Evolutionary conservation across 176 grass and related monocot species (phyloP), one percentile per base, ranked within the genome.

Genomic region (Paspalum notatum): DNA sequence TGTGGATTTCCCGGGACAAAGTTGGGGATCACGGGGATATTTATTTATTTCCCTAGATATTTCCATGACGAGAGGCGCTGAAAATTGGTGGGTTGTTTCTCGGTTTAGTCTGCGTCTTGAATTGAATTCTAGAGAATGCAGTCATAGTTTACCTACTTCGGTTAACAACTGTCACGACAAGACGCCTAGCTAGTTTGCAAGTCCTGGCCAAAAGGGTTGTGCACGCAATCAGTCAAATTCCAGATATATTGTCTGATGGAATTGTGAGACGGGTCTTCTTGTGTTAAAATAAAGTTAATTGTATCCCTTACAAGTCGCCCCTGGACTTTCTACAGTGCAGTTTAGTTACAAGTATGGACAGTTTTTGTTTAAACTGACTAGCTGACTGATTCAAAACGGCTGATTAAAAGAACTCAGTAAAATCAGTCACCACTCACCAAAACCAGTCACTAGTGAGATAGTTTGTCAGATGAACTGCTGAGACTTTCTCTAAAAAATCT

Each of bases 141-240:
- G 66, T 51, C 75, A 73, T 60, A 26, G 13, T 15, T 13, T 77
- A 66, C 38, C 38, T 22, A 22, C 43, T 75, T 12, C 27, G 43
- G 24, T 10, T 55, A 16, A 78, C 43, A 27, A 74, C 50, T 8
- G 13, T 32, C 32, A 41, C 22, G 12, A n/a, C 7, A 13, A 71
- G 15, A 41, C 9, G 11, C 27, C 9, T 46, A 45, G 16, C 12
- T 65, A 39, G 57, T 32, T 79, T 77, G 56, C 15, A 63, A 43
- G 72, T 89, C 54, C 37, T 27, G 64, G 71, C 76, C 77, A 81
- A 81, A 81, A 65, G 46, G 39, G 62, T 42, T 66, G 71, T 20
- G 70, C 43, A 15, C 72, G 9, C 71, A 80, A 80, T 6, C 27
- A 84, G 62, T 87, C 63, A 62, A 70, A 82, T 76, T 46, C 12